Base-by-base conservation (phyloP, 805 yeast species). In the Kazachstania bromeliacearum region DNA sequence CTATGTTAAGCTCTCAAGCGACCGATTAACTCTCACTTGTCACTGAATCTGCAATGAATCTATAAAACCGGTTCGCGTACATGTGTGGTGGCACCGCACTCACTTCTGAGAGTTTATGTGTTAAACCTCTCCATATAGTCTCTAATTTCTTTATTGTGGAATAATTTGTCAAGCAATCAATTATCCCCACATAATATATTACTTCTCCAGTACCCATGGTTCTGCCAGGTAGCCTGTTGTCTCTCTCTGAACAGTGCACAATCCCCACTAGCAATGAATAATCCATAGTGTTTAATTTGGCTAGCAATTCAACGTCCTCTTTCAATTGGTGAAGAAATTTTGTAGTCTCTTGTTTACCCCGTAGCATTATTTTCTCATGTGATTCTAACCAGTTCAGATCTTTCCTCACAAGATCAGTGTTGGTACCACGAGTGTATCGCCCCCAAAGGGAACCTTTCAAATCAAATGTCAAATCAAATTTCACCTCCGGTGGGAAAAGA, bases 391-490 rank as follows among this genome's bases (percentile, higher is more conserved):
- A 92, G 57, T 92, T 89, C 38, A 85, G 60, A 60, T 92, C 98
- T 57, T 92, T 92, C 50, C 78, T 64, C 1, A 88, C 84, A 9
- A 66, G 47, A 19, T 42, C 39, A 6, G 57, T 26, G 61, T 54
- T 46, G 36, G 48, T 55, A 4, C 62, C 50, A 39, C 61, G 56
- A 0, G 80, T 85, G 44, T 59, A 64, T 47, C 94, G 68, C 1
- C 96, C 96, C 66, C 81, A 70, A 0, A 92, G 73, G 0, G 96
- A 85, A 1, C 98, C 99, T 55, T 92, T 92, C 56, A 92, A 70
- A 56, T 92, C 99, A 58, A 75, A 92, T 31, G 87, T 83, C 29
- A 71, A 62, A 57, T 87, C 94, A 37, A 89, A 78, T 43, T 84
- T 92, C 33, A 87, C 69, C 53, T 85, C 84, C 5, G 96, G 94